These are phyloP conservation scores for Coemansia sp. DNA, from an alignment of 192 early-diverging fungal genomes.

Conservation along the genomic window DNA sequence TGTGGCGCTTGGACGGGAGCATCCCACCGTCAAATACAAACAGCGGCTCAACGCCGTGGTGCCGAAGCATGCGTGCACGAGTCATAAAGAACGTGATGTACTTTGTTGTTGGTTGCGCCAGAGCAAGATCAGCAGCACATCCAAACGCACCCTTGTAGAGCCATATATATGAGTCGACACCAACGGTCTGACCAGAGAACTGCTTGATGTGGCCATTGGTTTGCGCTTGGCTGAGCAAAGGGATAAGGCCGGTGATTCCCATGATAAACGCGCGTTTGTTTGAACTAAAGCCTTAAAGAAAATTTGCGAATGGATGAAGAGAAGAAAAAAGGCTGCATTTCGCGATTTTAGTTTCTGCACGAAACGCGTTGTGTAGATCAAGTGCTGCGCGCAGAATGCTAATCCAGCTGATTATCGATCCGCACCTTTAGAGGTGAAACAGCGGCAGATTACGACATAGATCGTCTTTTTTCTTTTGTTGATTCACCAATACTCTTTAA, in stretches of 20 bases:
- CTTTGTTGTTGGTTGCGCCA: slow-evolving; percentile 68
- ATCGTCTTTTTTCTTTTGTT: too few relatives aligned
- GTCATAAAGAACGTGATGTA: slow-evolving; percentile 83
- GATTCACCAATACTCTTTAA: background rate
- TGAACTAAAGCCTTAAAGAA: background rate
- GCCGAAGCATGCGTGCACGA: slow-evolving; percentile 68
- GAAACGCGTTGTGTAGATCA: too few relatives aligned
- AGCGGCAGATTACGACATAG: too few relatives aligned
- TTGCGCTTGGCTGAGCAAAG: slow-evolving; percentile 73
- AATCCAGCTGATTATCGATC: background rate
- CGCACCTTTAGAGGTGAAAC: too few relatives aligned
- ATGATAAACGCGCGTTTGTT: slow-evolving; percentile 44
- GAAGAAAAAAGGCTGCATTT: background rate
- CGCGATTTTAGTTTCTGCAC: too few relatives aligned
- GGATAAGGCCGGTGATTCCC: slow-evolving; percentile 90
- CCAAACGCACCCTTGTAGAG: slow-evolving; percentile 84
- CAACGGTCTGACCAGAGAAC: slow-evolving; percentile 70
- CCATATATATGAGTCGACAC: slow-evolving; percentile 95
- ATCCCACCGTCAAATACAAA: slow-evolving; percentile 95
- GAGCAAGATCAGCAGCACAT: slow-evolving; percentile 79
- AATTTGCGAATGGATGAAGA: background rate
- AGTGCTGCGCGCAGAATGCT: too few relatives aligned
- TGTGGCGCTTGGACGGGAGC: slow-evolving; percentile 79
- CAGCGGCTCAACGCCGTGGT: slow-evolving; percentile 69
- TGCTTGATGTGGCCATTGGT: slow-evolving; percentile 65